Evolutionary conservation across 2,329 filamentous ascomycete species (phyloP).

Genomic region (Emmonsiellopsis sp.): DNA sequence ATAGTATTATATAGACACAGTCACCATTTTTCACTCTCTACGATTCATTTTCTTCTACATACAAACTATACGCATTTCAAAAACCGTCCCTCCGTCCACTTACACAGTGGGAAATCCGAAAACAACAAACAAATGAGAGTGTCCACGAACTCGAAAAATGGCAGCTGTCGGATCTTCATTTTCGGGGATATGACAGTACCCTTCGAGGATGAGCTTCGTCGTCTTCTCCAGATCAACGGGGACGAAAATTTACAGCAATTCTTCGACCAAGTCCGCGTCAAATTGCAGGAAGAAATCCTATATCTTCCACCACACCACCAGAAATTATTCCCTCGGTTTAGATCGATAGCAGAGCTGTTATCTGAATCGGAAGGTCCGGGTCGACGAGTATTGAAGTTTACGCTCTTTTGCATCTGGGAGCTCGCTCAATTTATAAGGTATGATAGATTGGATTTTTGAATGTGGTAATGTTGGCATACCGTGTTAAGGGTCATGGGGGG

Average conservation of each 20-base stretch:
- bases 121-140: too few relatives aligned
- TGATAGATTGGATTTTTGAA: background rate
- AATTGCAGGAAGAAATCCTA: background rate
- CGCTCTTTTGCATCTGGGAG: conserved; percentile 7
- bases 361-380: background rate
- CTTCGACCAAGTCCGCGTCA: conserved; percentile 1
- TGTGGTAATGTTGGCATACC: too few relatives aligned
- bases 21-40: too few relatives aligned
- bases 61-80: too few relatives aligned
- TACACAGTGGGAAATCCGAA: too few relatives aligned
- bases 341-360: conserved; percentile 4
- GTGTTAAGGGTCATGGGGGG: too few relatives aligned
- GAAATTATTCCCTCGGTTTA: conserved; percentile 4
- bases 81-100: too few relatives aligned
- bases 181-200: conserved; percentile 1
- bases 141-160: background rate
- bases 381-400: conserved; percentile 5
- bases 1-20: too few relatives aligned
- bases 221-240: conserved; percentile 1
- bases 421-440: conserved; percentile 10
- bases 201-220: conserved; percentile 3
- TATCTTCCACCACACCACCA: background rate
- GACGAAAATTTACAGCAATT: background rate
- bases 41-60: too few relatives aligned
- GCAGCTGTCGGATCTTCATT: background rate